A percentile compares a stretch with the other conserved stretches of the same genome.
phyloP scores from a whole-genome alignment of 106 monocot species.

The Acorus calamus region DNA sequence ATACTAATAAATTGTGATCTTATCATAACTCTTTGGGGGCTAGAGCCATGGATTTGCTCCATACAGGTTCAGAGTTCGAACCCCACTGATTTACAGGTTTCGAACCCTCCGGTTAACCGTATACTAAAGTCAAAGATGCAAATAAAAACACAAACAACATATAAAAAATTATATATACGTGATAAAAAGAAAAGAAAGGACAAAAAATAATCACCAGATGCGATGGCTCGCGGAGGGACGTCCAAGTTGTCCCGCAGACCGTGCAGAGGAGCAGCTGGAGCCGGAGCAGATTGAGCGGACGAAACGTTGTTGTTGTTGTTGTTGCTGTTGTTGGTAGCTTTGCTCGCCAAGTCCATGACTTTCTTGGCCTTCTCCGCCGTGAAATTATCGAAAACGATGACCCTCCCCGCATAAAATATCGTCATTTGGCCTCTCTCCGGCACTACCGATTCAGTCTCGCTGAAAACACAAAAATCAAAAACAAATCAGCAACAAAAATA shows the following conservation, averaged over 20 bases:
- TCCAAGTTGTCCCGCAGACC: not conserved
- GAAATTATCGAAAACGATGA: constrained; percentile 60
- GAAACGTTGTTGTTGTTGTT: not conserved
- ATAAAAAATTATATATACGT: no score
- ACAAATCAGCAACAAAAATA: not conserved
- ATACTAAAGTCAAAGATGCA: no score
- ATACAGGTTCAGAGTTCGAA: no score
- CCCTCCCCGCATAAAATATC: constrained; percentile 56
- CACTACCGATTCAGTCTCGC: not conserved
- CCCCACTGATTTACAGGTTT: no score
- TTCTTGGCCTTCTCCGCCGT: constrained; percentile 31
- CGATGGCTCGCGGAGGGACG: no score
- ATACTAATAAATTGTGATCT: no score
- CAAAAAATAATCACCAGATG: no score
- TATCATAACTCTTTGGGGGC: no score
- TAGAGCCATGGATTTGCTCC: no score
- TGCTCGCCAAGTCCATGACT: constrained; percentile 31
- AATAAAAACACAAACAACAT: no score
- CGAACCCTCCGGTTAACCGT: no score
- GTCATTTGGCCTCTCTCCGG: constrained; percentile 33
- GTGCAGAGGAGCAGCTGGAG: not conserved
- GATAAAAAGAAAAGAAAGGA: no score
- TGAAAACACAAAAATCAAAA: not conserved
- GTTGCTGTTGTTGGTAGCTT: not conserved
- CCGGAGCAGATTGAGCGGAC: not conserved